Evolutionary conservation across 148 eudicot genomes (phyloP), one percentile per base, ranked within the genome.

Genomic region (Diospyros lotus): DNA sequence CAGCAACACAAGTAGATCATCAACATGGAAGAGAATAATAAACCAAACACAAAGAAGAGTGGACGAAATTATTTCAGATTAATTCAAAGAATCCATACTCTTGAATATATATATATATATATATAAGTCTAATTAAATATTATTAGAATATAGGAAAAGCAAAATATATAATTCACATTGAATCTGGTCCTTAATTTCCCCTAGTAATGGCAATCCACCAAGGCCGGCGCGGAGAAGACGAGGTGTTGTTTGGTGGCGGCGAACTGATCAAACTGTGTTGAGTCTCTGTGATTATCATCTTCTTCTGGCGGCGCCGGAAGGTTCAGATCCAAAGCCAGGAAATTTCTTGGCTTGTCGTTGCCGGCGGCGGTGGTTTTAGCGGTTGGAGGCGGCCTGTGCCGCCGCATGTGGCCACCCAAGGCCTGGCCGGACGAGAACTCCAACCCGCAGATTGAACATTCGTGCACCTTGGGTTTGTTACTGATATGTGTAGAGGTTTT

Each of bases 341-440:
- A 51, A 58, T 78, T 78, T 59, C 74, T 76, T 1, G 71, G 66
- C 53, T 80, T 76, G 3, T 68, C 54, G 17, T 8, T 54, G 14
- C 9, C 13, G 12, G 51, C 76, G 17, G 11, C 43, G 9, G 65
- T 40, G 17, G 18, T 66, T 6, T 10, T 17, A 60, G 73, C 17
- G 50, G 73, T 15, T 14, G 72, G 68, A 2, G 64, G 44, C 9
- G 80, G 51, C 74, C 98, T 80, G 69, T 95, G 98, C 51, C 97
- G 68, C 77, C 98, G 80, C 98, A 95, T 95, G 68, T 95, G 98
- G 0, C 98, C 98, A 0, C 98, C 98, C n/a, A 95, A 70, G 0
- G 98, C 98, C 75, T 95, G 98, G 0, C 98, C 98, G 4, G 98
- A 92, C 0, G 88, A 80, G 66, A 95, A 95, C 80, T 85, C 93